Conservation (phyloP, 1,284 basidiomycete species). For the Peniophora sp. region DNA sequence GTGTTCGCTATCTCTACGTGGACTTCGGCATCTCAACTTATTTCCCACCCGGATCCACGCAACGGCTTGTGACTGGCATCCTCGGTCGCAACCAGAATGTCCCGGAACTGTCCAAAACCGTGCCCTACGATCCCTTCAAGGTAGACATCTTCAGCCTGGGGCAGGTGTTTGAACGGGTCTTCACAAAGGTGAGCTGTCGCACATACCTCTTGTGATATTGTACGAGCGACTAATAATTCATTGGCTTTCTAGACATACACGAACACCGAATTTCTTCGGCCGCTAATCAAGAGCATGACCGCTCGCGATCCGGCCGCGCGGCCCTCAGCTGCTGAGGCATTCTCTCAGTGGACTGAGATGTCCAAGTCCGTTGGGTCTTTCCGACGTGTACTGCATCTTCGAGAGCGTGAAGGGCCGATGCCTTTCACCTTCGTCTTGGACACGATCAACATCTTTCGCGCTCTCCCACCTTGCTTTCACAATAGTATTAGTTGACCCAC, state of each 20-base stretch:
- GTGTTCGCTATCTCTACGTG: conserved; percentile 17
- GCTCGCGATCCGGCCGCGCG: background rate
- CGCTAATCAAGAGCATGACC: background rate
- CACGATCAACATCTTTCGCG: no score
- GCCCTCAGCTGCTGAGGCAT: background rate
- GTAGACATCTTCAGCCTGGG: background rate
- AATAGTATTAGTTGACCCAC: no score
- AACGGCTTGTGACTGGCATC: background rate
- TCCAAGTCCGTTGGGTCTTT: no score
- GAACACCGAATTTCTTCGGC: background rate
- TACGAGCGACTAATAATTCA: no score
- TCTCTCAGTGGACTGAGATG: background rate
- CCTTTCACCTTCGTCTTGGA: no score
- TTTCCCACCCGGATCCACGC: conserved; percentile 9
- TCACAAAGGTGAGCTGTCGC: background rate
- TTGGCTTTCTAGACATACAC: background rate
- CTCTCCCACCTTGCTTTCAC: no score
- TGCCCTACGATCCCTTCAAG: background rate
- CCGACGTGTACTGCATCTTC: no score
- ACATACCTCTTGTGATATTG: no score
- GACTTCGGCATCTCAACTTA: conserved; percentile 19
- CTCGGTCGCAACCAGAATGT: background rate
- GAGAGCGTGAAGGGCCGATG: no score
- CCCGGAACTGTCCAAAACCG: background rate
- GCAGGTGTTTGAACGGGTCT: background rate